phyloP scores from a whole-genome alignment of 306 rosid genomes.

The Cucurbita maxima region DNA sequence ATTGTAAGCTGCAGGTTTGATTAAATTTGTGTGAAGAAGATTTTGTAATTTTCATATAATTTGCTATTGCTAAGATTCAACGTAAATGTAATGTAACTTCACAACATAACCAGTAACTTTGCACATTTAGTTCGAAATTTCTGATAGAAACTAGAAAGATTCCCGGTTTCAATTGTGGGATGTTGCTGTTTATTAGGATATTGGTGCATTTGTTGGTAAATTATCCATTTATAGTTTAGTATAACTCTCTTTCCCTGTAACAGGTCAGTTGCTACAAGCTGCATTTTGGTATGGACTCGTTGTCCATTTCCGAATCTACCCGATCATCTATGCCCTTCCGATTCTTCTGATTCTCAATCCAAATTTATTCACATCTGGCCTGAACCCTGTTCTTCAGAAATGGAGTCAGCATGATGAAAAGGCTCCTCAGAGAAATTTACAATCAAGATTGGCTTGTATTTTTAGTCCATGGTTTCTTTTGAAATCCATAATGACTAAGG shows the following conservation, averaged over 20 bases:
- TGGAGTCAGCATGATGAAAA: constrained; percentile 37
- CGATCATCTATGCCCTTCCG: constrained; percentile 67
- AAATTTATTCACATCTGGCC: constrained; percentile 36
- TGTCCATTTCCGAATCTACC: constrained; percentile 89
- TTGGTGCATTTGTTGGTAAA: background rate
- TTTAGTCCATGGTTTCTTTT: constrained; percentile 24
- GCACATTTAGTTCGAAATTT: background rate
- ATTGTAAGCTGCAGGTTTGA: background rate
- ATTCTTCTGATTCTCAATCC: constrained; percentile 74
- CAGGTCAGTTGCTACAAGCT: constrained; percentile 77
- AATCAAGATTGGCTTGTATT: constrained; percentile 9
- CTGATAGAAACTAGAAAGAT: background rate
- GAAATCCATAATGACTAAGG: constrained; percentile 37
- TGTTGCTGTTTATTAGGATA: background rate
- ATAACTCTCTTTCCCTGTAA: constrained; percentile 5
- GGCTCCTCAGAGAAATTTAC: constrained; percentile 17
- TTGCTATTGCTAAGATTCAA: background rate
- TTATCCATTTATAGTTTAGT: background rate
- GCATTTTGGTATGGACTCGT: constrained; percentile 93
- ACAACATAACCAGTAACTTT: background rate
- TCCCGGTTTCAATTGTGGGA: background rate
- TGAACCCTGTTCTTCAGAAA: constrained; percentile 43
- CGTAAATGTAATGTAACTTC: background rate
- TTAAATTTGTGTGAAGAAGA: background rate
- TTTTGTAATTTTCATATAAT: background rate